Percentiles rank a stretch among this genome's conserved stretches.
phyloP scores from a whole-genome alignment of 345 rosid genomes.

The Euphorbia lathyris region DNA sequence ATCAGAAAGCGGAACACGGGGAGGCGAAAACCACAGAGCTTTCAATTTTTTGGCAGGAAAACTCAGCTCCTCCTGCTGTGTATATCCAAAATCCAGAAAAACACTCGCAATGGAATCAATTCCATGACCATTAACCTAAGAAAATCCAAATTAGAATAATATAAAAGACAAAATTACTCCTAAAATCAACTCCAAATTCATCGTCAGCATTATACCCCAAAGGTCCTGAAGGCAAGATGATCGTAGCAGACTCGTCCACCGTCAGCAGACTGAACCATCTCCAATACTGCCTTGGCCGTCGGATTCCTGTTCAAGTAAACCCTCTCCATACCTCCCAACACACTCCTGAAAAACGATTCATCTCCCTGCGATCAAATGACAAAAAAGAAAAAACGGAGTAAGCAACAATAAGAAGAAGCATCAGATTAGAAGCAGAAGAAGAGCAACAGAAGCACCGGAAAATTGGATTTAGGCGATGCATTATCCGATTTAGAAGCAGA shows the following conservation, averaged over 20 bases:
- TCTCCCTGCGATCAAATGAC: constrained; percentile 32
- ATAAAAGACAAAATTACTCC: not conserved
- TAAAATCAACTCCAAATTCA: not conserved
- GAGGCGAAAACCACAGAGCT: constrained; percentile 97
- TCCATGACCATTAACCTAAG: constrained; percentile 68
- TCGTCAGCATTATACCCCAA: constrained; percentile 53
- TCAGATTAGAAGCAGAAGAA: not conserved
- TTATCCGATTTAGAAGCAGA: constrained; percentile 29
- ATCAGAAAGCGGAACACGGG: constrained; percentile 31
- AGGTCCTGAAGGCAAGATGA: constrained; percentile 90
- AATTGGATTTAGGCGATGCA: constrained; percentile 20
- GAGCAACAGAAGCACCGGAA: constrained; percentile 29
- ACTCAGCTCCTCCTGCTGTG: constrained; percentile 63
- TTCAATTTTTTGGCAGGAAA: constrained; percentile 88
- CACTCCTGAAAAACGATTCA: constrained; percentile 71
- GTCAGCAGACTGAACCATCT: constrained; percentile 57
- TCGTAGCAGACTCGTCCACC: constrained; percentile 66
- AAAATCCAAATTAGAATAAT: constrained; percentile 1
- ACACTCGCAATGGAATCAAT: constrained; percentile 72
- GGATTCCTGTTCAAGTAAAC: constrained; percentile 74
- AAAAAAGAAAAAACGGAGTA: not conserved
- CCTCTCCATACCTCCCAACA: constrained; percentile 58
- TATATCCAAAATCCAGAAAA: constrained; percentile 82
- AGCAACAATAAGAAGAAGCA: not conserved
- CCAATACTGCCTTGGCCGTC: constrained; percentile 76